Evolutionary conservation across 768 basidiomycete genomes (phyloP).

Genomic region (Tremella fuciformis): DNA sequence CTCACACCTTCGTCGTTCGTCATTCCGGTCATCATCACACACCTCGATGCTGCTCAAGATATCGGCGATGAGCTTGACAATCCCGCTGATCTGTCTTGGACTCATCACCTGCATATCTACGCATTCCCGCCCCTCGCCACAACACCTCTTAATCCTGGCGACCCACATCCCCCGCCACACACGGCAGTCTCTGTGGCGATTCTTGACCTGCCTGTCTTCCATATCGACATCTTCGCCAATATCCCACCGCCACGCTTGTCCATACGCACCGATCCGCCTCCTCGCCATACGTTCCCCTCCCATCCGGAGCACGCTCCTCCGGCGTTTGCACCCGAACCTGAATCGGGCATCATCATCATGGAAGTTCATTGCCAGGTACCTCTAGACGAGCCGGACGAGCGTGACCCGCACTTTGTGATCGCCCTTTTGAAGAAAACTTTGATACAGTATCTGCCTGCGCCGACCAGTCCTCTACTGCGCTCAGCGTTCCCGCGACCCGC

Average conservation of each 20-base stretch:
- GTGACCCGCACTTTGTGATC: slow-evolving; percentile 30
- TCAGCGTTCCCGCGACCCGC: slow-evolving; percentile 36
- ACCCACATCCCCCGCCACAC: slow-evolving; percentile 38
- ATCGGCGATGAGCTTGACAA: slow-evolving; percentile 31
- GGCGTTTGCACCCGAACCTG: slow-evolving; percentile 39
- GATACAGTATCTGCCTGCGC: slow-evolving; percentile 32
- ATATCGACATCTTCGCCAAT: slow-evolving; percentile 21
- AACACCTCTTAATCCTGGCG: slow-evolving; percentile 1
- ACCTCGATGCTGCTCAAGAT: slow-evolving; percentile 26
- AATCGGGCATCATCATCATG: slow-evolving; percentile 39
- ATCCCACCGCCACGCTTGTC: slow-evolving; percentile 42
- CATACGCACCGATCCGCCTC: slow-evolving; percentile 49
- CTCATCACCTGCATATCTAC: slow-evolving; percentile 41
- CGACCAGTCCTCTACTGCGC: slow-evolving; percentile 25
- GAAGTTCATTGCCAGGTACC: slow-evolving; percentile 43
- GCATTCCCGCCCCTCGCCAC: slow-evolving; percentile 43
- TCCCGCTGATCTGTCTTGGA: slow-evolving; percentile 29
- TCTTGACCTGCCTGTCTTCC: slow-evolving; percentile 39
- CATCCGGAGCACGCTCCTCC: slow-evolving; percentile 27
- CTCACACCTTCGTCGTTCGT: slow-evolving; percentile 38
- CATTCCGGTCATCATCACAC: slow-evolving; percentile 37
- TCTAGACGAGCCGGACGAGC: slow-evolving; percentile 2
- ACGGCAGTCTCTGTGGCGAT: slow-evolving; percentile 35
- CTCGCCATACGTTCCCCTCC: slow-evolving; percentile 40
- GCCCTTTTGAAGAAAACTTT: slow-evolving; percentile 37